Base-by-base conservation (phyloP, 1,284 basidiomycete species). In the Naganishia cerealis region DNA sequence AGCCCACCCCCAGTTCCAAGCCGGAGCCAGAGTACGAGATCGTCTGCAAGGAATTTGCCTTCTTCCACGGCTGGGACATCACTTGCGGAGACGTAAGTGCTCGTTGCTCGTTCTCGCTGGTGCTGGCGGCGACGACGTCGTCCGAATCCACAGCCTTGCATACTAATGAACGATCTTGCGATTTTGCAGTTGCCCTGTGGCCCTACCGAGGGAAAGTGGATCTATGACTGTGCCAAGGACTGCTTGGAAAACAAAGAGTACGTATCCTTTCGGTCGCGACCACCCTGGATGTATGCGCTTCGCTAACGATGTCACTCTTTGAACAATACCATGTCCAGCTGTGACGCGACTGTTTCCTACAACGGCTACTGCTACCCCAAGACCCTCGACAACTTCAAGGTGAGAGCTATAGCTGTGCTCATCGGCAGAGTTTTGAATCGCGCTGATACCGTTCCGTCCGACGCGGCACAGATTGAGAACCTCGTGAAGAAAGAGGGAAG, bases 141-240 rank as follows among this genome's bases (percentile, higher is more conserved):
- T 26, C n/a, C 26, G n/a, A 18, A 18, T 4, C 46, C 21, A 1
- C 26, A 24, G n/a, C 42, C 26, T 43, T 48, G 42, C 26, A 10
- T 5, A 33, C 26, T 48, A 16, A 48, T 10, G 13, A n/a, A 16
- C 15, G 1, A 5, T 57, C 43, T 24, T 24, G 13, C 16, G 7
- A 10, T 38, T 6, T 29, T 16, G 40, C 21, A 62, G 59, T 53
- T 62, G 50, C 8, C 46, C 6, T 53, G 12, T 39, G 59, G 59
- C 9, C 59, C n/a, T 5, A 40, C 21, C 50, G 26, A 63, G n/a
- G 50, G 39, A 26, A 50, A 63, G 24, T 54, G 29, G 50, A 43
- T 63, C 36, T 63, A 63, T 21, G 48, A 63, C n/a, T 63, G 61
- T 13, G 61, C 61, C 24, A 24, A 54, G 50, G 61, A 40, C 38